Conservation (phyloP, 345 rosid genomes). For the Ceriops zippeliana region DNA sequence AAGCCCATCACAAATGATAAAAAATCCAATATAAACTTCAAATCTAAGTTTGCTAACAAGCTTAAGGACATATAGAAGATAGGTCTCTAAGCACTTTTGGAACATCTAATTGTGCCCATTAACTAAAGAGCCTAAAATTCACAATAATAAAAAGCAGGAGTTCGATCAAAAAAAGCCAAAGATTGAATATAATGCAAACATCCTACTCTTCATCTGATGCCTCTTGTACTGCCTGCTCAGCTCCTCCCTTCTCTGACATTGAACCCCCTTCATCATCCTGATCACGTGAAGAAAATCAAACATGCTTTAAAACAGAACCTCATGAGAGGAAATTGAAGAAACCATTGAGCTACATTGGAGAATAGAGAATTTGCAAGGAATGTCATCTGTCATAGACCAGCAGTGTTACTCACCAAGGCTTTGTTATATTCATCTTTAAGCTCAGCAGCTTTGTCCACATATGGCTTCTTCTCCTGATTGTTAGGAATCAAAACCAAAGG, state of each 20-base stretch:
- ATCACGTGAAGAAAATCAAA: conserved; percentile 12
- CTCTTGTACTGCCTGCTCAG: conserved; percentile 19
- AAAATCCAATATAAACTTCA: conserved; percentile 7
- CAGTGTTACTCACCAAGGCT: conserved; percentile 35
- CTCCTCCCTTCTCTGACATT: conserved; percentile 29
- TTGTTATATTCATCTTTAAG: conserved; percentile 61
- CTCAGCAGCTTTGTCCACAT: conserved; percentile 63
- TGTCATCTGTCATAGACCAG: too few species aligned
- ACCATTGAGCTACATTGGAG: too few species aligned
- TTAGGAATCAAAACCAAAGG: neutral
- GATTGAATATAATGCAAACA: neutral
- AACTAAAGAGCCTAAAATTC: conserved; percentile 5
- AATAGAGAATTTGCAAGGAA: neutral
- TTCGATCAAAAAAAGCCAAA: neutral
- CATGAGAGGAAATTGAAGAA: neutral
- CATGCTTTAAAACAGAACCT: neutral
- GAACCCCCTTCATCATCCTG: conserved; percentile 38
- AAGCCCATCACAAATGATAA: neutral
- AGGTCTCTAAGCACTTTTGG: neutral
- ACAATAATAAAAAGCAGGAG: neutral
- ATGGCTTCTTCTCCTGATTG: conserved; percentile 72
- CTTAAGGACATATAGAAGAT: neutral
- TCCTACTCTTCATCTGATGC: conserved; percentile 34
- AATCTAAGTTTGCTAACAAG: neutral
- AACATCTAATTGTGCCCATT: neutral